Conservation (phyloP, 352 stramenopile genomes). For the Pythium dissotocum region DNA sequence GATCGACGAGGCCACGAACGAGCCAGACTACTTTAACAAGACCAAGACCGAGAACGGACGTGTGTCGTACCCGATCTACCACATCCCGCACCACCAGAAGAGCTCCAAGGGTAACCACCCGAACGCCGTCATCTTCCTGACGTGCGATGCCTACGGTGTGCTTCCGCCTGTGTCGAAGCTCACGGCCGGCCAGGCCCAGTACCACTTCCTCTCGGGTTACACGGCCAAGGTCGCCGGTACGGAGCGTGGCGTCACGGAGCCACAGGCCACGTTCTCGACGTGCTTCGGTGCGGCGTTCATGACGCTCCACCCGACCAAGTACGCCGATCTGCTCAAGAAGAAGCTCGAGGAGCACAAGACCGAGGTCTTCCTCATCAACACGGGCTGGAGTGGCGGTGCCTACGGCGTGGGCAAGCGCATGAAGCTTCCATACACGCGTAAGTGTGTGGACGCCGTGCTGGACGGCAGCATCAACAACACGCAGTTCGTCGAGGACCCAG, state of each 20-base stretch:
- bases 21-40: conserved; percentile 61
- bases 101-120: conserved; percentile 52
- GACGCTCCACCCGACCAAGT: conserved; percentile 58
- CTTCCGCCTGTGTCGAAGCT: conserved; percentile 94
- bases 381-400: conserved; percentile 93
- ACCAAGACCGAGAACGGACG: conserved; percentile 59
- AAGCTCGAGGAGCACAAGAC: conserved; percentile 53
- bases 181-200: conserved; percentile 93
- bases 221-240: conserved; percentile 60
- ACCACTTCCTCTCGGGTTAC: conserved; percentile 86
- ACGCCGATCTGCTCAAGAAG: conserved; percentile 58
- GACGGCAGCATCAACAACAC: conserved; percentile 67
- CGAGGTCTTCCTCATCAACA: conserved; percentile 88
- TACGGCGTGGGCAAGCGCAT: conserved; percentile 97
- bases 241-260: conserved; percentile 54
- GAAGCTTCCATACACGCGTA: conserved; percentile 89
- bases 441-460: conserved; percentile 76
- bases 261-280: conserved; percentile 54
- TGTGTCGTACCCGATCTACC: conserved; percentile 60
- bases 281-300: conserved; percentile 61
- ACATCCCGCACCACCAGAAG: conserved; percentile 55
- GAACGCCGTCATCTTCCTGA: conserved; percentile 95
- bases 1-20: conserved; percentile 42
- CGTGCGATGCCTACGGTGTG: conserved; percentile 95
- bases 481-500: conserved; percentile 65